A percentile compares a stretch with the other conserved stretches of the same genome.
Evolutionary conservation across 129 eudicot species (phyloP).

Genomic region (Flaveria trinervia): DNA sequence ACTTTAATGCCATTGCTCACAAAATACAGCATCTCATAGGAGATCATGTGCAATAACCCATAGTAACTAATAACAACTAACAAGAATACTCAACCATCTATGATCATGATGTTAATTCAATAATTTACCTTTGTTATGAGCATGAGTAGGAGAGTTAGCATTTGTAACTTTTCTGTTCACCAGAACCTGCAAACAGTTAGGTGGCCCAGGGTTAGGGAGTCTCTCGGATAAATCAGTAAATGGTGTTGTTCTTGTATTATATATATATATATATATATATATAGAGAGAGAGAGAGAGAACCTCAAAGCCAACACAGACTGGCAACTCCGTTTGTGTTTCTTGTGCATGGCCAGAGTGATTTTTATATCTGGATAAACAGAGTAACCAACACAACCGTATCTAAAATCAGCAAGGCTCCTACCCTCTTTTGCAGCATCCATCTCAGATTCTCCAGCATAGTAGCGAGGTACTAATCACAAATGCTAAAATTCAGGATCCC

Average conservation of each 20-base stretch:
- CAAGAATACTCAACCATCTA: not conserved
- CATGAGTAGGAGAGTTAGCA: slow-evolving; percentile 55
- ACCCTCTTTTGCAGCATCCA: slow-evolving; percentile 80
- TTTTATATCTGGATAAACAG: slow-evolving; percentile 70
- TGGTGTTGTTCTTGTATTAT: not conserved
- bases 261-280: not conserved
- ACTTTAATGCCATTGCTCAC: not conserved
- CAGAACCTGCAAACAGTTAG: slow-evolving; percentile 49
- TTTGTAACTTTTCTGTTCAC: slow-evolving; percentile 58
- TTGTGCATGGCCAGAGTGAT: slow-evolving; percentile 35
- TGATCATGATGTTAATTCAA: slow-evolving; percentile 9
- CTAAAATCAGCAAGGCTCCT: slow-evolving; percentile 75
- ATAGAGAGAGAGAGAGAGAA: slow-evolving; percentile 33
- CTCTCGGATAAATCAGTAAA: not conserved
- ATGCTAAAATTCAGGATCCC: slow-evolving; percentile 29
- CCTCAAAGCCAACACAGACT: slow-evolving; percentile 88
- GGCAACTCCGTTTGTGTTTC: slow-evolving; percentile 66
- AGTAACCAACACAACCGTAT: slow-evolving; percentile 91
- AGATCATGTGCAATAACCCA: not conserved
- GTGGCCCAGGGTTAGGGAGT: too few species aligned
- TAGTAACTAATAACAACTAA: slow-evolving; percentile 9
- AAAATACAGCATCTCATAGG: not conserved
- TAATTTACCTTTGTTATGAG: slow-evolving; percentile 67
- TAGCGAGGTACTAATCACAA: slow-evolving; percentile 60
- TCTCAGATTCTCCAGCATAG: slow-evolving; percentile 81